Evolutionary conservation across 2,329 filamentous ascomycete species (phyloP).

Genomic region (Colletotrichum trifolii): DNA sequence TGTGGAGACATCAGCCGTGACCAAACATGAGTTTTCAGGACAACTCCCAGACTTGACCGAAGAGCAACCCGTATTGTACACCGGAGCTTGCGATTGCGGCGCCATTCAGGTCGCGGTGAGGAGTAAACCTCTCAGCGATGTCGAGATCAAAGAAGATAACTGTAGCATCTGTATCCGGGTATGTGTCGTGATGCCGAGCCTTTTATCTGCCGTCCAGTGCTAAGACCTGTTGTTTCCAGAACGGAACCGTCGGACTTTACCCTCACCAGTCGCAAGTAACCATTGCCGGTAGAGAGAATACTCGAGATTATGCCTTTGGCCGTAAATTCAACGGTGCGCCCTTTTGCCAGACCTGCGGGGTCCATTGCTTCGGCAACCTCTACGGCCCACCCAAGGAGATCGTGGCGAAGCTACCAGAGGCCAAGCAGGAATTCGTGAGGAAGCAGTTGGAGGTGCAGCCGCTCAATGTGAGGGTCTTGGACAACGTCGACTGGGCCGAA

Average conservation of each 20-base stretch:
- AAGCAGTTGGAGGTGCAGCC: conserved; percentile 35
- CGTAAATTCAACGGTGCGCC: conserved; percentile 38
- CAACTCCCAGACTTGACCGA: not conserved
- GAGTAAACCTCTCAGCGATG: conserved; percentile 45
- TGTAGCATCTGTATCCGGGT: conserved; percentile 47
- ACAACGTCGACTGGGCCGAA: conserved; percentile 18
- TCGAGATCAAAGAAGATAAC: conserved; percentile 56
- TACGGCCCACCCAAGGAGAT: conserved; percentile 45
- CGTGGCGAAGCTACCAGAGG: conserved; percentile 42
- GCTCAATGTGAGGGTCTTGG: conserved; percentile 26
- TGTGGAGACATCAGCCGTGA: not conserved
- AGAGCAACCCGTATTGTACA: conserved; percentile 30
- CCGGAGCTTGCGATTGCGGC: conserved; percentile 43
- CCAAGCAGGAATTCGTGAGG: conserved; percentile 39
- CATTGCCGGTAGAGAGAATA: conserved; percentile 41
- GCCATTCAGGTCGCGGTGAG: conserved; percentile 39
- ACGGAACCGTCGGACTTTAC: conserved; percentile 43
- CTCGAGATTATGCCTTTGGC: conserved; percentile 41
- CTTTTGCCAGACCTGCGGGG: conserved; percentile 45
- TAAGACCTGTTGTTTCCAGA: conserved; percentile 26
- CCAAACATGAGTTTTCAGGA: not conserved
- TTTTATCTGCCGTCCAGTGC: too few relatives aligned
- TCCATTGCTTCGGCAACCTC: conserved; percentile 42
- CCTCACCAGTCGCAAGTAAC: conserved; percentile 43
- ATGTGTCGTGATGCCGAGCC: not conserved